Evolutionary conservation across 2,329 filamentous ascomycete species (phyloP), one percentile per base, ranked within the genome.

Genomic region (Monilinia aucupariae): DNA sequence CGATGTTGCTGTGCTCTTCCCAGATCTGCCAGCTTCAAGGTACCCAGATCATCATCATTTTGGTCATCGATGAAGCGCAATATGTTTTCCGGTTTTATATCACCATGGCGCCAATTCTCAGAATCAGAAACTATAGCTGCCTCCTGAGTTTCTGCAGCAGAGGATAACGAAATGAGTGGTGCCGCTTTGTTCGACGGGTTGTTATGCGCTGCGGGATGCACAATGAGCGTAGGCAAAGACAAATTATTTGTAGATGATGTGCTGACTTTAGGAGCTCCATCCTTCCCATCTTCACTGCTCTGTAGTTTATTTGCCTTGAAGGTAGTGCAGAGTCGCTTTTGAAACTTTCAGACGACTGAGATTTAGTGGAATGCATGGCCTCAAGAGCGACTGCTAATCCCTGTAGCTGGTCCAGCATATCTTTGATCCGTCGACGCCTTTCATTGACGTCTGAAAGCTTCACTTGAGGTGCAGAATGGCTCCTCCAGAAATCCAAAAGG

Each of bases 1-100:
- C 34, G 43, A 37, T 59, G 55, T 13, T 59, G 55, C 4, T 59
- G 43, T 37, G 55, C 43, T 49, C 55, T 48, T 20, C 55, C 55
- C 41, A 59, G 15, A 59, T 59, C 55, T 59, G 55, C 55, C 13
- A 59, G 43, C 22, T 49, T 59, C 8, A 59, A 7, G 1, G 20
- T 12, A 12, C 55, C 55, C 9, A 49, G 25, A 17, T 37, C 3
- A 25, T 59, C 45, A 22, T 37, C 7, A n/a, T 47, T 3, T 20
- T 49, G 7, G n/a, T n/a, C n/a, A 8, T 22, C 22, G 12, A 12
- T n/a, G 25, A 43, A 54, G 27, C 52, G 52, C 17, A 54, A 30
- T 54, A 43, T 43, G 20, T 54, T 54, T 25, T 54, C 52, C 17
- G 37, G 37, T 30, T 43, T 54, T 3, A 54, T 54, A 43, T 54